Conservation (phyloP, 768 basidiomycete species). For the Naematelia aurantialba region DNA sequence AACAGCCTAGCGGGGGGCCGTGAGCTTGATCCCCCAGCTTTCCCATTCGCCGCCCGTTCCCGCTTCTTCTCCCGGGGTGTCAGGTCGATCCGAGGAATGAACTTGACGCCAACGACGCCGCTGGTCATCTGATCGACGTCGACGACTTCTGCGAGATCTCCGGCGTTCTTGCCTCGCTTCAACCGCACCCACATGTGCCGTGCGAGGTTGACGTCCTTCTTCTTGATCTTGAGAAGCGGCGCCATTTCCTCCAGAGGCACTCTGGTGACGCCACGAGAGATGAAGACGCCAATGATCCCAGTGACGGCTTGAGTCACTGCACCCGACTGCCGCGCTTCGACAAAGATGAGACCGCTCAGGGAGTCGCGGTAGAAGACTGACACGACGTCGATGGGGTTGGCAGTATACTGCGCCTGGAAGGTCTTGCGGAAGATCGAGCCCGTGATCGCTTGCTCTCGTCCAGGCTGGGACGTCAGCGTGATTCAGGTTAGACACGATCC, state of each 20-base stretch:
- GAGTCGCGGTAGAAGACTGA: conserved; percentile 97
- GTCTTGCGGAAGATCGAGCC: conserved; percentile 93
- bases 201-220: conserved; percentile 77
- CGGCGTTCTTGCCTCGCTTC: conserved; percentile 85
- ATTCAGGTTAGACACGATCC: conserved; percentile 8
- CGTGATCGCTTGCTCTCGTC: conserved; percentile 86
- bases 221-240: conserved; percentile 88
- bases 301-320: conserved; percentile 79
- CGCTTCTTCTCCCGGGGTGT: conserved; percentile 88
- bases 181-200: conserved; percentile 94
- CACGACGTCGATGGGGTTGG: conserved; percentile 74
- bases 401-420: conserved; percentile 73
- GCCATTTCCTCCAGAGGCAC: conserved; percentile 96
- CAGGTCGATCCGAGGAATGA: conserved; percentile 96
- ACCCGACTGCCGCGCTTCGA: conserved; percentile 84
- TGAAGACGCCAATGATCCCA: conserved; percentile 90
- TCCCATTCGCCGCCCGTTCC: conserved; percentile 53
- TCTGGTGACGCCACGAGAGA: conserved; percentile 67
- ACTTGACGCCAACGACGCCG: conserved; percentile 86
- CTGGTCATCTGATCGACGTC: conserved; percentile 83
- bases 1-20: conserved; percentile 89
- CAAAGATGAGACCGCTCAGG: conserved; percentile 89
- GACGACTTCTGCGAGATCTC: conserved; percentile 91
- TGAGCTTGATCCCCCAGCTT: conserved; percentile 49
- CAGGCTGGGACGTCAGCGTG: conserved; percentile 71